A percentile compares a stretch with the other conserved stretches of the same genome.
Conservation (phyloP, 208 protist species). For the Leishmania tropica region DNA sequence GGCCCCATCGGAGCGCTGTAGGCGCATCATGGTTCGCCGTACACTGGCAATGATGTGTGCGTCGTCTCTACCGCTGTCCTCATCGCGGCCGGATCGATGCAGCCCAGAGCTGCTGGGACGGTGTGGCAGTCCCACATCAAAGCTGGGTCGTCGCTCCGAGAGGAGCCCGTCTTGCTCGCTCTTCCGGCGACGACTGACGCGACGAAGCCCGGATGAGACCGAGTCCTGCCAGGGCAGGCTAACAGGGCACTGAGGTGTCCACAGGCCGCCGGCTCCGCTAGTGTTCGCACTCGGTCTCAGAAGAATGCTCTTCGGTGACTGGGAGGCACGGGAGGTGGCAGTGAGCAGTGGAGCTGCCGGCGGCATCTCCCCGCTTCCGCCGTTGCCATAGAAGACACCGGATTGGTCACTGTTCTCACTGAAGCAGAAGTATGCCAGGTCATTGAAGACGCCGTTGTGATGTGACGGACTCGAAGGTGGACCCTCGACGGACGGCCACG, state of each 20-base stretch:
- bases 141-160: constrained; percentile 2
- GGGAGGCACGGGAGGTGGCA: background rate
- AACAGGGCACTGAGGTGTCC: background rate
- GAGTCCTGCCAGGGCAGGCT: background rate
- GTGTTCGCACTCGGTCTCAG: constrained; percentile 10
- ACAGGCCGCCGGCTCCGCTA: background rate
- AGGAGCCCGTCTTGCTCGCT: background rate
- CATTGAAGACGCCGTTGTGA: background rate
- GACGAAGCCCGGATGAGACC: background rate
- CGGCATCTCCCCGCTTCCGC: background rate
- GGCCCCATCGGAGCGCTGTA: background rate
- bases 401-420: background rate
- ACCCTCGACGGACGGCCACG: background rate
- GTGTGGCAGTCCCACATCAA: background rate
- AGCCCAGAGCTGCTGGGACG: background rate
- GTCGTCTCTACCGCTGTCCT: constrained; percentile 16
- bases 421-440: background rate
- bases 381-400: background rate
- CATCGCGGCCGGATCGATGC: background rate
- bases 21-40: background rate
- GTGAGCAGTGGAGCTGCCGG: background rate
- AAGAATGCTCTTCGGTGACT: constrained; percentile 22
- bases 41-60: constrained; percentile 9
- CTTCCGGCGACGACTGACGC: background rate
- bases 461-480: background rate